Evolutionary conservation across 352 stramenopile species (phyloP).

Genomic region (Peronosclerospora sorghi): DNA sequence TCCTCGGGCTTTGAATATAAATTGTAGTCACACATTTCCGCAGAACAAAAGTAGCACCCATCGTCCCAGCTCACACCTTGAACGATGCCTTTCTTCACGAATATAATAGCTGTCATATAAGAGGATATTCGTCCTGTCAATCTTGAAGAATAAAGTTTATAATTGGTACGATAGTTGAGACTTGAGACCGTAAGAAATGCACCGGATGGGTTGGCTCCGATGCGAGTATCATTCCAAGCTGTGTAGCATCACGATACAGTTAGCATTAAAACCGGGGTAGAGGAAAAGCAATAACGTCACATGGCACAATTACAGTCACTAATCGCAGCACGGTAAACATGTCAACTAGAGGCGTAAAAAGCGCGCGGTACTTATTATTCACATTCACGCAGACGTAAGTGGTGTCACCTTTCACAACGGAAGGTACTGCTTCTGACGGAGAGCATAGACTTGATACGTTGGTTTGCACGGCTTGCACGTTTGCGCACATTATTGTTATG

Average conservation of each 20-base stretch:
- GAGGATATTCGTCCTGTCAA: conserved; percentile 37
- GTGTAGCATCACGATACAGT: neutral
- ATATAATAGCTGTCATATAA: conserved; percentile 72
- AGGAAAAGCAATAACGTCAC: neutral
- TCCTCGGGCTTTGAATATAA: conserved; percentile 46
- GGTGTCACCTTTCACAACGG: conserved; percentile 40
- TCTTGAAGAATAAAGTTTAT: conserved; percentile 62
- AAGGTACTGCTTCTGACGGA: conserved; percentile 30
- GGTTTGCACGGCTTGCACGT: conserved; percentile 21
- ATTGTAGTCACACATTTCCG: conserved; percentile 51
- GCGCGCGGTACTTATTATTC: conserved; percentile 56
- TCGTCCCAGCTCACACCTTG: conserved; percentile 78
- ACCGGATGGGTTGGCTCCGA: conserved; percentile 32
- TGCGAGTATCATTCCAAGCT: conserved; percentile 65
- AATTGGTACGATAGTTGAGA: conserved; percentile 45
- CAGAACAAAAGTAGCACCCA: conserved; percentile 64
- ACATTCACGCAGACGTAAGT: conserved; percentile 76
- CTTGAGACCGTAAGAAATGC: conserved; percentile 65
- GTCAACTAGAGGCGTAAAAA: conserved; percentile 67
- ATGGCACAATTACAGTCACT: conserved; percentile 44
- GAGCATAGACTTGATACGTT: conserved; percentile 61
- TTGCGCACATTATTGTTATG: neutral
- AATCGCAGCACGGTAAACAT: conserved; percentile 71
- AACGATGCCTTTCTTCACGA: conserved; percentile 64
- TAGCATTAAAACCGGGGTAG: neutral